Percentiles rank a stretch among this genome's conserved stretches.
phyloP scores from a whole-genome alignment of 345 rosid species.

The Eucalyptus curtisii region DNA sequence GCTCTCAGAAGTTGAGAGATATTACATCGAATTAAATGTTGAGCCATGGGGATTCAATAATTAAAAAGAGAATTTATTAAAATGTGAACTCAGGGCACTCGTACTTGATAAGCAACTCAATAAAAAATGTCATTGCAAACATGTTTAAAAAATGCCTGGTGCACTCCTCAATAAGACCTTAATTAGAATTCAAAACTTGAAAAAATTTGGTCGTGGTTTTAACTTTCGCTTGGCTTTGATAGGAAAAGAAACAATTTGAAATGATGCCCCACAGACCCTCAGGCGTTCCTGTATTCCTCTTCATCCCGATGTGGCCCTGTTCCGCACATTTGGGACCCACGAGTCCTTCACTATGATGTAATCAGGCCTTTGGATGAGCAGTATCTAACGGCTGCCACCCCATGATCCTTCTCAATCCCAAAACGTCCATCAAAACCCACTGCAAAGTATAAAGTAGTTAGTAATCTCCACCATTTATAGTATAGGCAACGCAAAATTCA shows the following conservation, averaged over 20 bases:
- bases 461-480: not conserved
- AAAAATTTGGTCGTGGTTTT: not conserved
- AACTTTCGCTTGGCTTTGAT: not conserved
- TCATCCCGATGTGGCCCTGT: too few relatives aligned
- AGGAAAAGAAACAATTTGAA: not conserved
- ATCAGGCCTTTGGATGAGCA: not conserved
- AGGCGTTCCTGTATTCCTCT: too few relatives aligned
- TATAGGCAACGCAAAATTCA: too few relatives aligned
- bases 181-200: too few relatives aligned
- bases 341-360: not conserved
- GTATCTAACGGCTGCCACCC: not conserved
- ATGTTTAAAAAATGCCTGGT: not conserved
- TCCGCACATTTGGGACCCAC: not conserved
- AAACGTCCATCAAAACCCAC: not conserved
- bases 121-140: not conserved
- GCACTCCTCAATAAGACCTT: not conserved
- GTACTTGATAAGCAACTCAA: not conserved
- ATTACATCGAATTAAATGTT: not conserved
- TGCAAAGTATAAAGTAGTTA: not conserved
- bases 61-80: not conserved
- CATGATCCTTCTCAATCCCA: not conserved
- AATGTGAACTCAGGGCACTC: not conserved
- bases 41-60: not conserved
- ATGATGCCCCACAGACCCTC: not conserved
- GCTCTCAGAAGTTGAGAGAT: not conserved